Evolutionary conservation across 441 rosid genomes (phyloP), one percentile per base, ranked within the genome.

Genomic region (Hura crepitans): DNA sequence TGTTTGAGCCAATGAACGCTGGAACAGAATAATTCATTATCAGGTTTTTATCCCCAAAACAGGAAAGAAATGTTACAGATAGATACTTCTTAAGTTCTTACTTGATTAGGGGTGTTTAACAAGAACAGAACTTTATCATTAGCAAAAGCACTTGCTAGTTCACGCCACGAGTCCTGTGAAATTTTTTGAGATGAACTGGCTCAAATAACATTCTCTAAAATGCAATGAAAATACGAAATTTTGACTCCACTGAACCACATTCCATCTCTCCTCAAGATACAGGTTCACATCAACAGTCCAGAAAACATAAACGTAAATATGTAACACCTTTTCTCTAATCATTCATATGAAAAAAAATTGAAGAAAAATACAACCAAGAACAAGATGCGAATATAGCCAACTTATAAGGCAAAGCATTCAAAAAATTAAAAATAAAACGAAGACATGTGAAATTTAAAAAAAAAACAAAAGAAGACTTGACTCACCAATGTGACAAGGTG

Each of bases 1-100:
- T n/a, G 95, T 86, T 81, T 90, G 91, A 81, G 99, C 93, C 73
- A 95, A 77, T 37, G 95, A 95, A 57, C 96, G 91, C 99, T 92
- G 86, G 75, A 82, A 68, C 51, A 80, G 66, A 55, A 80, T 61
- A 73, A 81, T 54, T 66, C 59, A 73, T 62, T 49, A 59, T 65
- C 39, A 28, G 12, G 0, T 9, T 39, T 35, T 28, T 33, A 39
- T 66, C 7, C 2, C 25, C 6, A 22, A 27, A 47, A 23, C 13
- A 20, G 47, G 35, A 56, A 56, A 23, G 63, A 14, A 73, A 7
- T 35, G 69, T 47, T 57, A 37, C 67, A 64, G 47, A 71, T 18
- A 65, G 75, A 72, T 51, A 43, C 18, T 71, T 61, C 53, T 66
- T 46, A 65, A 71, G 58, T 73, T 66, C 74, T 78, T 81, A 89